phyloP scores from a whole-genome alignment of 2,329 filamentous ascomycete genomes.

The Herpotrichia juniperi region DNA sequence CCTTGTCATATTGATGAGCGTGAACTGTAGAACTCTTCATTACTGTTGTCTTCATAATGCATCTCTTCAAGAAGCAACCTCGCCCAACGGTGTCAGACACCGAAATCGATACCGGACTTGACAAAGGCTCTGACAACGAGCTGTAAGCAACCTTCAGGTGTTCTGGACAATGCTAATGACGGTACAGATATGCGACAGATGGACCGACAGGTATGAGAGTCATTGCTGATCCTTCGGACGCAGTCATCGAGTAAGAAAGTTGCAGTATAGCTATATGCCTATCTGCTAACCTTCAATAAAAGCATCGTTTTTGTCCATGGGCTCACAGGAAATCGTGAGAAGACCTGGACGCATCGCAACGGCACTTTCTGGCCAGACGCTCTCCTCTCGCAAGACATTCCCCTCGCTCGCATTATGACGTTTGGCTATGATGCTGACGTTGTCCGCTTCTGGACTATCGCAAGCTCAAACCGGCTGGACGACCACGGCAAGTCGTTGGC shows the following conservation, averaged over 20 bases:
- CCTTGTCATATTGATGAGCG: not conserved
- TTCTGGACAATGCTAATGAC: conserved; percentile 3
- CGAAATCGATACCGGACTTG: not conserved
- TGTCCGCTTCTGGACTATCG: conserved; percentile 6
- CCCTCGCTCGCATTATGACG: conserved; percentile 13
- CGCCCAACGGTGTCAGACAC: not conserved
- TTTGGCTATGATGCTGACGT: conserved; percentile 16
- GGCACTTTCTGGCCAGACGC: conserved; percentile 11
- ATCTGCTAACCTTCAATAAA: not conserved
- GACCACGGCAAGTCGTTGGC: conserved; percentile 14
- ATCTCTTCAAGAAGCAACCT: not conserved
- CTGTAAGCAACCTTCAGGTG: conserved; percentile 5
- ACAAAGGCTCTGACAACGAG: conserved; percentile 5
- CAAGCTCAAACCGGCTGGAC: conserved; percentile 6
- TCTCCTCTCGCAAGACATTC: conserved; percentile 14
- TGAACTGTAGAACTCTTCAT: not conserved
- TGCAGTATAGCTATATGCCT: too few relatives aligned
- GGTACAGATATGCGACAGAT: conserved; percentile 8
- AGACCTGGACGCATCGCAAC: conserved; percentile 10
- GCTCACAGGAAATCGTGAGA: conserved; percentile 12
- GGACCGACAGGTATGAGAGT: conserved; percentile 8
- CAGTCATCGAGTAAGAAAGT: conserved; percentile 8
- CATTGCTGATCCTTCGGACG: conserved; percentile 5
- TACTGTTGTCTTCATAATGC: not conserved
- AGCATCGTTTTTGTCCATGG: conserved; percentile 19